Percentiles rank a stretch among this genome's conserved stretches.
Evolutionary conservation across 306 rosid species (phyloP).

Genomic region (Cucumis cinereus): DNA sequence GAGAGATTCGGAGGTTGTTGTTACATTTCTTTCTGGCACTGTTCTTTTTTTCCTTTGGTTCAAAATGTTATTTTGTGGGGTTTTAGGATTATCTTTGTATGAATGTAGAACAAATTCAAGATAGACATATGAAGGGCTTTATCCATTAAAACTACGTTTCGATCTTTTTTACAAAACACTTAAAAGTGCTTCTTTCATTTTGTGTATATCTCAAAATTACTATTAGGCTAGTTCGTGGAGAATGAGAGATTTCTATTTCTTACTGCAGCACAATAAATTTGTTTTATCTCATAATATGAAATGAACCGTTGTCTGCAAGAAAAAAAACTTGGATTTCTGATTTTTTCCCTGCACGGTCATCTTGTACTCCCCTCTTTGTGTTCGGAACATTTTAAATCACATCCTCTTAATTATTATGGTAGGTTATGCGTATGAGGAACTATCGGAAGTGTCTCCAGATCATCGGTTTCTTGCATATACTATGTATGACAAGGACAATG

Average conservation of each 20-base stretch:
- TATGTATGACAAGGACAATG: constrained; percentile 82
- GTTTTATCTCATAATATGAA: not conserved
- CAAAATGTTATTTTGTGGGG: not conserved
- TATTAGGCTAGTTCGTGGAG: not conserved
- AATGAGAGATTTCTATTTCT: not conserved
- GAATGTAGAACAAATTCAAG: no score
- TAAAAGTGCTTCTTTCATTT: not conserved
- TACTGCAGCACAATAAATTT: not conserved
- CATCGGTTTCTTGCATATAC: constrained; percentile 84
- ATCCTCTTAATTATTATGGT: not conserved
- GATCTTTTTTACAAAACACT: not conserved
- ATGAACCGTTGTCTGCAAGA: not conserved
- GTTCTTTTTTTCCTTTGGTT: not conserved
- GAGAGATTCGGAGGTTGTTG: constrained; percentile 75
- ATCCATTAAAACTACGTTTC: not conserved
- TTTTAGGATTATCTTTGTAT: not conserved
- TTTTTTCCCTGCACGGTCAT: not conserved
- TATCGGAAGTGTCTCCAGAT: constrained; percentile 76
- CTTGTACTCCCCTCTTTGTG: not conserved
- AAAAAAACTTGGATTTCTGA: not conserved
- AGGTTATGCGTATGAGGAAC: constrained; percentile 92
- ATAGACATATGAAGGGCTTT: no score
- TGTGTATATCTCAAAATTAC: not conserved
- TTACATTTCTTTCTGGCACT: not conserved
- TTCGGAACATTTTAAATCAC: constrained; percentile 5